These are phyloP conservation scores for Jatropha multifida DNA, from an alignment of 441 rosid species.

Conservation along the genomic window DNA sequence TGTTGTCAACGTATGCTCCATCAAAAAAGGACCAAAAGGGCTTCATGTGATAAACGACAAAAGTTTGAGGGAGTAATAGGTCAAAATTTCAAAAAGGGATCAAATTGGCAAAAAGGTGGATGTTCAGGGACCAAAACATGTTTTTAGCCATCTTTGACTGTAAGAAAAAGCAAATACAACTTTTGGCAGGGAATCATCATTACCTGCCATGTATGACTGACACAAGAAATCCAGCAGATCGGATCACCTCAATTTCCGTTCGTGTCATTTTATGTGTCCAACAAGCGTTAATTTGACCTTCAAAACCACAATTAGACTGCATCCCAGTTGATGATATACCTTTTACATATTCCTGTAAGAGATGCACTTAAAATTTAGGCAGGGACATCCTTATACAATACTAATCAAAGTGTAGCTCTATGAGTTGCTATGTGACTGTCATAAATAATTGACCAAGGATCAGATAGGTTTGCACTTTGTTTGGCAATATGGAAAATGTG, in stretches of 20 bases:
- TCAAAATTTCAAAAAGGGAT: too few species aligned
- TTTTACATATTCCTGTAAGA: constrained; percentile 81
- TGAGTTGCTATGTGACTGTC: background rate
- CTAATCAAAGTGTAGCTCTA: background rate
- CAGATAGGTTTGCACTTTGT: background rate
- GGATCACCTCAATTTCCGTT: constrained; percentile 59
- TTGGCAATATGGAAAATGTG: too few species aligned
- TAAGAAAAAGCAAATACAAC: background rate
- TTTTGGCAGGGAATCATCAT: background rate
- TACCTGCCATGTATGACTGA: constrained; percentile 98
- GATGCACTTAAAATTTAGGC: background rate
- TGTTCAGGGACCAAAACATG: too few species aligned
- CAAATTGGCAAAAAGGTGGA: too few species aligned
- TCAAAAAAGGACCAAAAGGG: too few species aligned
- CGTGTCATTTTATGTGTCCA: constrained; percentile 81
- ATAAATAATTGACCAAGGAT: background rate
- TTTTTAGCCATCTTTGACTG: too few species aligned
- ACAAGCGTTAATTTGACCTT: constrained; percentile 93
- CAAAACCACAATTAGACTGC: constrained; percentile 84
- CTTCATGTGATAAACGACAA: too few species aligned
- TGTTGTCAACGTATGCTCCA: too few species aligned
- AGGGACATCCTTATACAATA: background rate
- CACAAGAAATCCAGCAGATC: constrained; percentile 78
- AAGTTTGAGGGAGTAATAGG: too few species aligned
- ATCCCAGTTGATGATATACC: constrained; percentile 85